These are phyloP conservation scores for Sphaerobolus stellatus DNA, from an alignment of 1,284 basidiomycete species.

Conservation along the genomic window DNA sequence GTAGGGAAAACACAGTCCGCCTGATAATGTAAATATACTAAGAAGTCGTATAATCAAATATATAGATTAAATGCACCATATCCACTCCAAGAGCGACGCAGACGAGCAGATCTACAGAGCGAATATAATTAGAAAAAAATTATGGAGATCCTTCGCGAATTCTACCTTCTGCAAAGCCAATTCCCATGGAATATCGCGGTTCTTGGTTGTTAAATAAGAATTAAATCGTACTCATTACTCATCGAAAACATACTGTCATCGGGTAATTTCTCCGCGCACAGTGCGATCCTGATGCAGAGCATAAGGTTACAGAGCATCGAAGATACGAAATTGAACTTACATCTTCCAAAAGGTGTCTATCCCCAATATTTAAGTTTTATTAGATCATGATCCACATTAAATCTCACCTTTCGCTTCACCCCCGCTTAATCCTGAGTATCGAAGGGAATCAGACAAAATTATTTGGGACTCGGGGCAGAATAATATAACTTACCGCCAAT, in stretches of 20 bases:
- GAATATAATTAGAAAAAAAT: slow-evolving; percentile 5
- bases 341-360: slow-evolving; percentile 81
- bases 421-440: slow-evolving; percentile 54
- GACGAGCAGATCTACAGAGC: slow-evolving; percentile 71
- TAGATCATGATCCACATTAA: slow-evolving; percentile 8
- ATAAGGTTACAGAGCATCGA: slow-evolving; percentile 6
- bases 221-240: slow-evolving; percentile 1
- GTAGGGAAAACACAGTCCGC: slow-evolving; percentile 90
- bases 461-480: not conserved
- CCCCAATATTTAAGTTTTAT: not conserved
- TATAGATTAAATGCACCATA: slow-evolving; percentile 54
- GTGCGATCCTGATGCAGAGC: slow-evolving; percentile 59
- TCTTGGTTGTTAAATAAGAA: slow-evolving; percentile 39
- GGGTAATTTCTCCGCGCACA: slow-evolving; percentile 73
- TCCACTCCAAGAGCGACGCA: slow-evolving; percentile 87
- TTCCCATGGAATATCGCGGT: slow-evolving; percentile 84
- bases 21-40: slow-evolving; percentile 35
- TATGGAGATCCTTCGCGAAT: not conserved
- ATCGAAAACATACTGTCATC: slow-evolving; percentile 58
- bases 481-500: slow-evolving; percentile 56
- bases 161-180: slow-evolving; percentile 86
- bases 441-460: not conserved
- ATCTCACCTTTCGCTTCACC: slow-evolving; percentile 79
- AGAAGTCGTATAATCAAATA: slow-evolving; percentile 1
- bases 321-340: slow-evolving; percentile 40